A percentile compares a stretch with the other conserved stretches of the same genome.
Evolutionary conservation across 331 rosid genomes (phyloP).

Genomic region (Saraca asoca): DNA sequence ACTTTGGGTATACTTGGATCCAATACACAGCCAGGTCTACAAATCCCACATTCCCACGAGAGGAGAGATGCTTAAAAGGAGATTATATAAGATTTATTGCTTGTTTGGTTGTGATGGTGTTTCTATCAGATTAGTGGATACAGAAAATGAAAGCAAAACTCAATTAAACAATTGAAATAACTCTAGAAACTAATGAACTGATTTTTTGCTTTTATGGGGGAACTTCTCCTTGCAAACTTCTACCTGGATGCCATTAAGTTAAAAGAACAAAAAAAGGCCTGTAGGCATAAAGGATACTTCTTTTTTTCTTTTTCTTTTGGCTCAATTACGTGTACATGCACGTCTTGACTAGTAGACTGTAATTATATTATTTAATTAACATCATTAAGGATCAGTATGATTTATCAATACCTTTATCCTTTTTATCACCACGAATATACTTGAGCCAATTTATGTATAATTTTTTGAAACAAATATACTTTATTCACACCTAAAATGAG

Average conservation of each 20-base stretch:
- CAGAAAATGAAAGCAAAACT: not conserved
- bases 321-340: too few species aligned
- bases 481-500: too few species aligned
- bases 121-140: slow-evolving; percentile 1
- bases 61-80: slow-evolving; percentile 25
- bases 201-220: not conserved
- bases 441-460: too few species aligned
- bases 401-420: too few species aligned
- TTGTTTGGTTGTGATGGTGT: slow-evolving; percentile 12
- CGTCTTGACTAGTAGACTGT: too few species aligned
- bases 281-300: too few species aligned
- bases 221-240: not conserved
- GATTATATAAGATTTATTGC: slow-evolving; percentile 2
- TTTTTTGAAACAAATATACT: too few species aligned
- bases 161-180: not conserved
- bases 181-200: not conserved
- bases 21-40: slow-evolving; percentile 35
- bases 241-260: not conserved
- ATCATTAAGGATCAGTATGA: too few species aligned
- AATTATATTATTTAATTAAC: too few species aligned
- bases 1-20: slow-evolving; percentile 27
- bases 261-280: too few species aligned
- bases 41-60: slow-evolving; percentile 35
- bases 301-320: too few species aligned
- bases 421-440: too few species aligned